Conservation (phyloP, 495 filamentous ascomycete species). For the Penicillium manginii region DNA sequence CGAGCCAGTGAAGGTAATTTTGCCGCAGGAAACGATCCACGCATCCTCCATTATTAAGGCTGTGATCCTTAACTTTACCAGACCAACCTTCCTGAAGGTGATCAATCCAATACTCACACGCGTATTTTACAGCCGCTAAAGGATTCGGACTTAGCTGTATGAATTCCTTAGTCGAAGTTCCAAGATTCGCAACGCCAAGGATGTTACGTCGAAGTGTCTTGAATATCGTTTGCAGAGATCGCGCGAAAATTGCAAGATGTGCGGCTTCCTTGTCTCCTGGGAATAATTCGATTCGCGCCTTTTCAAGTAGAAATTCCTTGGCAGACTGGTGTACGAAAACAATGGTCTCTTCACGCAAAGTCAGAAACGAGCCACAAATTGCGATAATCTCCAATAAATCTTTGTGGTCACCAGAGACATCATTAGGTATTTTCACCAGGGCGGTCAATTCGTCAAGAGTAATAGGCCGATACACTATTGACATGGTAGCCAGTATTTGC, state of each 20-base stretch:
- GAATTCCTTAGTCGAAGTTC: constrained; percentile 2
- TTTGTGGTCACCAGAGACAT: no score
- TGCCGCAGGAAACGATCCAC: constrained; percentile 28
- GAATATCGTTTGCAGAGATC: constrained; percentile 27
- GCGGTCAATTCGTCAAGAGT: no score
- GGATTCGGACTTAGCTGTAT: constrained; percentile 8
- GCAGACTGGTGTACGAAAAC: constrained; percentile 49
- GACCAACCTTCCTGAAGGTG: constrained; percentile 24
- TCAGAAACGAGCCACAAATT: constrained; percentile 24
- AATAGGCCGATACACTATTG: constrained; percentile 32
- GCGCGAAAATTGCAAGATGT: constrained; percentile 34
- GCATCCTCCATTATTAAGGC: constrained; percentile 11
- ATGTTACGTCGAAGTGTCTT: constrained; percentile 25
- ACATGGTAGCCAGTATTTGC: constrained; percentile 19
- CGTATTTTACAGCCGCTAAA: constrained; percentile 27
- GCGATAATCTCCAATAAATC: constrained; percentile 22
- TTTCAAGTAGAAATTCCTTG: constrained; percentile 37
- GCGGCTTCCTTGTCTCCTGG: constrained; percentile 12
- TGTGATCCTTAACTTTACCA: not conserved
- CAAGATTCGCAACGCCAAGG: constrained; percentile 3
- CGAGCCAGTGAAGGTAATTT: constrained; percentile 41
- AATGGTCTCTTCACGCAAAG: constrained; percentile 28
- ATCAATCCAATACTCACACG: constrained; percentile 45
- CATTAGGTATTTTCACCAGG: no score
- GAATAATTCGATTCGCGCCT: constrained; percentile 14